Evolutionary conservation across 805 yeast genomes (phyloP), one percentile per base, ranked within the genome.

Genomic region (Debaryomyces castellii): DNA sequence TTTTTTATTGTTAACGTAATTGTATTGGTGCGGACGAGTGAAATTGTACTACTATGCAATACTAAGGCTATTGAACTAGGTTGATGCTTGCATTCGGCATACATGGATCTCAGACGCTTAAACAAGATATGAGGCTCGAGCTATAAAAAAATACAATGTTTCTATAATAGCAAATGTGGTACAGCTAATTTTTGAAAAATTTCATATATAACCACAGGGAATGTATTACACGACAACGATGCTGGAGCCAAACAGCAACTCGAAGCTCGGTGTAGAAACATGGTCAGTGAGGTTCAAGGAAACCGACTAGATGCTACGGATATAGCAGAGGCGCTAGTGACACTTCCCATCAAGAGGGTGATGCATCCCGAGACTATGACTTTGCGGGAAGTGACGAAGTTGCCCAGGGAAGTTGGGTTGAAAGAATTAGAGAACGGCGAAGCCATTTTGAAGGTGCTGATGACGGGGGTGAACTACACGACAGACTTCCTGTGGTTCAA

Each of bases 391-490:
- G 36, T 54, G 6, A 59, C 65, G 8, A 62, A 60, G 46, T 50
- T 62, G 18, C 60, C 62, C 21, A 48, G 52, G 32, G 69, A 64
- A 37, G 53, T 62, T 16, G 48, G 49, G n/a, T 30, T 51, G 8
- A 43, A 40, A 17, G 43, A 17, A 17, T 22, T 30, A 10, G 27
- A 27, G 2, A 45, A 46, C 14, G 41, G 55, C 24, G 67, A 61
- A 44, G 47, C 59, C 6, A 45, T 63, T 14, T 47, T 66, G 32
- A 58, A 57, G 38, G 56, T 66, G 22, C 64, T 63, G 41, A 45
- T 65, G 44, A 52, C 63, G 1, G 70, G 64, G 2, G 44, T 66
- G n/a, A 58, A 59, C 40, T 66, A 51, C 48, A 40, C 42, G 18
- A 52, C 45, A 25, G 73, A 67, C 43, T 66, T 67, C 43, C 51